phyloP scores from a whole-genome alignment of 1,284 basidiomycete species.

The Pseudozyma thailandica region DNA sequence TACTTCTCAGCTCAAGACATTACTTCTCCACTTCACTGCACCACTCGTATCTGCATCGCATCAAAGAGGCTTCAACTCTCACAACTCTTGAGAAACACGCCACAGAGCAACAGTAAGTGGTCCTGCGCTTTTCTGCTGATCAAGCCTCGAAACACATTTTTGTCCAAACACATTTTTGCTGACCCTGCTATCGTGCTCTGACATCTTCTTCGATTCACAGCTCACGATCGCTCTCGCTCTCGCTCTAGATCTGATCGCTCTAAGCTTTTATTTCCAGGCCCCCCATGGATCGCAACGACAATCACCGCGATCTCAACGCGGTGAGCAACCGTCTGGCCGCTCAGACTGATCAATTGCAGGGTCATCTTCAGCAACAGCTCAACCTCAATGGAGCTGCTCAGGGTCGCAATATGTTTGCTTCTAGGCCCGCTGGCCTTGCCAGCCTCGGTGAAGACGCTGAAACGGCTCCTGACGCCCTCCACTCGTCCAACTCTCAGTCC shows the following conservation, averaged over 20 bases:
- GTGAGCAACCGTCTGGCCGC: slow-evolving; percentile 47
- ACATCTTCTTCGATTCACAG: no score
- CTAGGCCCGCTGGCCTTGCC: slow-evolving; percentile 48
- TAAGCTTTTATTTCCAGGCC: not conserved
- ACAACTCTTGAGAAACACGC: not conserved
- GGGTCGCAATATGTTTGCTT: slow-evolving; percentile 43
- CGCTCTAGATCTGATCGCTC: not conserved
- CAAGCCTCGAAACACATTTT: no score
- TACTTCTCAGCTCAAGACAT: not conserved
- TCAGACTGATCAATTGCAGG: slow-evolving; percentile 58
- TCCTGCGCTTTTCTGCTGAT: not conserved
- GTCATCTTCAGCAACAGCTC: slow-evolving; percentile 62
- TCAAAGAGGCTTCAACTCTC: not conserved
- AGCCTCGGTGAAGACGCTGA: slow-evolving; percentile 59
- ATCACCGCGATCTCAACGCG: slow-evolving; percentile 40
- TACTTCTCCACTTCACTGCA: not conserved
- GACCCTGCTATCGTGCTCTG: no score
- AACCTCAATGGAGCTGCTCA: slow-evolving; percentile 27
- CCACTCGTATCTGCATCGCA: not conserved
- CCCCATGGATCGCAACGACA: slow-evolving; percentile 27
- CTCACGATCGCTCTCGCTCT: no score
- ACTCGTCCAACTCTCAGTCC: slow-evolving; percentile 18
- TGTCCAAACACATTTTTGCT: no score
- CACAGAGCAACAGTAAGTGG: not conserved
- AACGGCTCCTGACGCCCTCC: slow-evolving; percentile 16